Percentiles rank a stretch among this genome's conserved stretches.
Evolutionary conservation across 208 protist species (phyloP).

Genomic region (Crithidia expoeki): DNA sequence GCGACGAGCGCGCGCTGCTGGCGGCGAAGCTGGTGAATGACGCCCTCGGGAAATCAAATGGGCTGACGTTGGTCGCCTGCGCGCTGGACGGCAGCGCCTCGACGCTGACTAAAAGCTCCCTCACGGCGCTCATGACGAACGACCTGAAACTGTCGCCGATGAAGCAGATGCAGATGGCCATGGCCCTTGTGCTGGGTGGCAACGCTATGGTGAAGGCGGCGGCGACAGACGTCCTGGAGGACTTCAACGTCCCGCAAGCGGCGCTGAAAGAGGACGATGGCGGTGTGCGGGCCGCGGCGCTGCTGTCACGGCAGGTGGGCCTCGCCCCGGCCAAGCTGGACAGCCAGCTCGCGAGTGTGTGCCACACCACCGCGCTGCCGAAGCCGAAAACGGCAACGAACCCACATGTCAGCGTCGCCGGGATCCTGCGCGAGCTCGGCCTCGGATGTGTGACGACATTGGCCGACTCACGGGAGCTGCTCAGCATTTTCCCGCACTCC

Average conservation of each 20-base stretch:
- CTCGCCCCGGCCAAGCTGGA: conserved; percentile 47
- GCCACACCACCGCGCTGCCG: conserved; percentile 28
- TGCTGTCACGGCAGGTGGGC: conserved; percentile 71
- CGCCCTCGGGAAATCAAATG: conserved; percentile 72
- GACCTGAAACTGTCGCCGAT: conserved; percentile 69
- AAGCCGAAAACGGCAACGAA: conserved; percentile 29
- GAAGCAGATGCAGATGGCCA: conserved; percentile 80
- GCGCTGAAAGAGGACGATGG: conserved; percentile 65
- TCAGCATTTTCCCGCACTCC: conserved; percentile 74
- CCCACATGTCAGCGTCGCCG: conserved; percentile 73
- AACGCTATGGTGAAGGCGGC: conserved; percentile 57
- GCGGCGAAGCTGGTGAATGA: conserved; percentile 59
- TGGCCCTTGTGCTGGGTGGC: conserved; percentile 61
- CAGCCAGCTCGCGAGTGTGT: conserved; percentile 49
- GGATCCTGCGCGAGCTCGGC: conserved; percentile 82
- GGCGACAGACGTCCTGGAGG: conserved; percentile 61
- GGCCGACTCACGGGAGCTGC: conserved; percentile 78
- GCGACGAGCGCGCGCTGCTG: conserved; percentile 43
- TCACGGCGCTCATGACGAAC: conserved; percentile 57
- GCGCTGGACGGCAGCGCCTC: conserved; percentile 55
- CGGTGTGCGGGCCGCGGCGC: conserved; percentile 48
- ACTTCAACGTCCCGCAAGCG: conserved; percentile 53
- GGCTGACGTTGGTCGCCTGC: conserved; percentile 56
- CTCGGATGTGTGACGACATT: conserved; percentile 84
- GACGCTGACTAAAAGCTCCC: conserved; percentile 47